Percentiles rank a stretch among this genome's conserved stretches.
Evolutionary conservation across 2,329 filamentous ascomycete species (phyloP).

Genomic region (Bipolaris gigantea): DNA sequence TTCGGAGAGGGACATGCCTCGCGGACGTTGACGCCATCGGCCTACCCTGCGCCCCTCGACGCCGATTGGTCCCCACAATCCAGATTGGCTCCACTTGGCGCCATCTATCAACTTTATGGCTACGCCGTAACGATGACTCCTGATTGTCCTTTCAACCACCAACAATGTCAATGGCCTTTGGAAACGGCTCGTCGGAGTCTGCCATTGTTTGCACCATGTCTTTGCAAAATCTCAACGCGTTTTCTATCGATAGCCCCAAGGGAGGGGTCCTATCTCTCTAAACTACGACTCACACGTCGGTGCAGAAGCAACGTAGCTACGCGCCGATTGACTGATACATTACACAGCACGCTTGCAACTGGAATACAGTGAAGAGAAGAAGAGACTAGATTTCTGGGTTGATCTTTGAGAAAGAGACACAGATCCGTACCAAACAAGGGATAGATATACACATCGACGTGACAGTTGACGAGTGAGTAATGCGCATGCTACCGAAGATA

Average conservation of each 20-base stretch:
- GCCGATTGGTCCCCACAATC: slow-evolving; percentile 23
- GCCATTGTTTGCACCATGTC: slow-evolving; percentile 22
- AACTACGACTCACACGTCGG: slow-evolving; percentile 36
- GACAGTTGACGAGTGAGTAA: slow-evolving; percentile 11
- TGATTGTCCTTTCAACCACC: slow-evolving; percentile 27
- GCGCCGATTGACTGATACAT: slow-evolving; percentile 24
- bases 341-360: slow-evolving; percentile 2
- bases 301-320: slow-evolving; percentile 32
- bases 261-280: slow-evolving; percentile 54
- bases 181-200: slow-evolving; percentile 33
- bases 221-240: slow-evolving; percentile 31
- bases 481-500: not conserved
- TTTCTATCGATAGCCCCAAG: slow-evolving; percentile 55
- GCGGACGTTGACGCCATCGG: slow-evolving; percentile 19
- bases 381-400: not conserved
- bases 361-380: not conserved
- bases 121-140: slow-evolving; percentile 25
- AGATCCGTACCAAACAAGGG: not conserved
- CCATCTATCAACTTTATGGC: slow-evolving; percentile 10
- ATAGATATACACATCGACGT: slow-evolving; percentile 1
- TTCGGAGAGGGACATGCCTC: not conserved
- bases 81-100: slow-evolving; percentile 23
- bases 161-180: slow-evolving; percentile 33
- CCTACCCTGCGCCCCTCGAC: slow-evolving; percentile 7
- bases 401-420: not conserved